Evolutionary conservation across 352 stramenopile species (phyloP).

Genomic region (Globisporangium cylindrosporum): DNA sequence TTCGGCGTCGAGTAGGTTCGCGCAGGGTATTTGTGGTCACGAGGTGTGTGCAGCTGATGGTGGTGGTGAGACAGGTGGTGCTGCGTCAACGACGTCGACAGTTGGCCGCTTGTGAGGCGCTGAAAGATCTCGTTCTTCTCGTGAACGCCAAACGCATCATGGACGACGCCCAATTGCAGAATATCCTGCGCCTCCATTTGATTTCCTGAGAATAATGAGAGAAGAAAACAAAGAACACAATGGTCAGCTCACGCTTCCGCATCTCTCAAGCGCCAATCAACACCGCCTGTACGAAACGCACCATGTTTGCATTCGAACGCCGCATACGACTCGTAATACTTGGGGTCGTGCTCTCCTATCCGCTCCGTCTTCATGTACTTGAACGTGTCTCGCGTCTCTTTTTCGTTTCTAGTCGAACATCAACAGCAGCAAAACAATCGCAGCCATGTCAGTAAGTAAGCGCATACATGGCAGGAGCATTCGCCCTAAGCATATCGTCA

Average conservation of each 20-base stretch:
- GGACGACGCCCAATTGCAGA: conserved; percentile 43
- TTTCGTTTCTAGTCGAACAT: conserved; percentile 30
- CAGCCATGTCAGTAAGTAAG: background rate
- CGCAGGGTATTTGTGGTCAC: conserved; percentile 15
- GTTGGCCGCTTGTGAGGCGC: conserved; percentile 28
- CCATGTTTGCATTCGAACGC: conserved; percentile 52
- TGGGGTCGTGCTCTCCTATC: conserved; percentile 43
- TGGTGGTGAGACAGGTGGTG: conserved; percentile 15
- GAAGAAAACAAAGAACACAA: background rate
- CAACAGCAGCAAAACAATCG: background rate
- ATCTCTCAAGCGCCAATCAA: background rate
- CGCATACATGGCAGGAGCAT: background rate
- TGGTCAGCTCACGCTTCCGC: background rate
- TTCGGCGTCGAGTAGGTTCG: conserved; percentile 15
- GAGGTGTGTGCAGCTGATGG: conserved; percentile 25
- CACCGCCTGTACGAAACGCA: conserved; percentile 9
- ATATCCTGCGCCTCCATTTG: conserved; percentile 50
- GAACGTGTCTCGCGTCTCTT: conserved; percentile 47
- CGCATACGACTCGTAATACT: conserved; percentile 66
- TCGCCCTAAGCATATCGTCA: background rate
- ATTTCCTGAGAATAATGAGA: conserved; percentile 28
- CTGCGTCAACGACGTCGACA: conserved; percentile 17
- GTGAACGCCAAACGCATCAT: conserved; percentile 31
- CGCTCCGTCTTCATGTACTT: conserved; percentile 53
- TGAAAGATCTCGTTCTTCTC: conserved; percentile 44